Base-by-base conservation (phyloP, 352 stramenopile genomes). In the Globisporangium nodosum region DNA sequence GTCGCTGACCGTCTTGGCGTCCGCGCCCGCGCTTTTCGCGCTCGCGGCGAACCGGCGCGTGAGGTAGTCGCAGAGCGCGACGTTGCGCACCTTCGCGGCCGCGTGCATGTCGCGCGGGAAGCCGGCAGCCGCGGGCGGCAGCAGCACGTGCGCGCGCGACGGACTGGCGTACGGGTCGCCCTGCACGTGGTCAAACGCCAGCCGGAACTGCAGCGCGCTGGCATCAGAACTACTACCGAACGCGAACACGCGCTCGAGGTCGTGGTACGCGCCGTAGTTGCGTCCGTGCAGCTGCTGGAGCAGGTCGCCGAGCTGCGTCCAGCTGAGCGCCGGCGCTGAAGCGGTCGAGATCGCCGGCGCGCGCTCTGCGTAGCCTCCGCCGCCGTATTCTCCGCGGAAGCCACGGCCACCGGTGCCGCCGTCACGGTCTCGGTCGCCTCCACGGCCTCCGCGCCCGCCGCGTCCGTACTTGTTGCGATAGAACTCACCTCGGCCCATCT, bases 151-250 rank as follows among this genome's bases (percentile, higher is more conserved):
- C 52, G 91, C 96, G 16, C 92, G 80, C 21, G 96, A 98, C 6
- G 96, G 93, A 62, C 92, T 90, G 33, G 96, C 96, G 74, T 96
- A 99, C 18, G 96, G 90, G 75, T 99, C 96, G 15, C 84, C 82
- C 69, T 99, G 96, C 46, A 97, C 91, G 62, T 96, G 82, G 67
- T 97, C 92, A 51, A 98, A 92, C 43, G 71, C 90, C 16, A 99
- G 76, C 11, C 64, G 65, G 68, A 98, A 97, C 21, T 18, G 33
- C 15, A 90, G 56, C 15, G 15, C 49, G 2, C 54, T 60, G 35
- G 48, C 52, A 15, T 15, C 8, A 3, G 18, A 0, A 2, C 5
- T 49, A 27, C 52, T 49, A 11, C 33, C 66, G 53, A 68, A 85
- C 52, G 59, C 42, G 53, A 86, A 90, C 3, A 57, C 63, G 21